Percentiles rank a stretch among this genome's conserved stretches.
phyloP scores from a whole-genome alignment of 257 asterid species.

The Phtheirospermum japonicum region DNA sequence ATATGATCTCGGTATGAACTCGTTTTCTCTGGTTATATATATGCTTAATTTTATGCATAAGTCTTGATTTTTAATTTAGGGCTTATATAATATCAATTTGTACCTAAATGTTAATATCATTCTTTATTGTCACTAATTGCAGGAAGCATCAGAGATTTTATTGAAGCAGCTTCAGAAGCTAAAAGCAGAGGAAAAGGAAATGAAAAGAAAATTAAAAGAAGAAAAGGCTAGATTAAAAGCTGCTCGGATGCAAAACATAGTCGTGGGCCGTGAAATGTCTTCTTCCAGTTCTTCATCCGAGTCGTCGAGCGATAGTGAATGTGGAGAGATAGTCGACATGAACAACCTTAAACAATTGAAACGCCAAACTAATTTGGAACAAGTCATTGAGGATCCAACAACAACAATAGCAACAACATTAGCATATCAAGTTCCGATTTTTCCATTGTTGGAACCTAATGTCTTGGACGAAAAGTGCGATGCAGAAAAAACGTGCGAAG shows the following conservation, averaged over 20 bases:
- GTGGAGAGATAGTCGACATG: conserved; percentile 46
- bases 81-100: too few relatives aligned
- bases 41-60: neutral
- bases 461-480: neutral
- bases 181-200: conserved; percentile 44
- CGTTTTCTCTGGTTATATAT: neutral
- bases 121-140: neutral
- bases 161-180: conserved; percentile 52
- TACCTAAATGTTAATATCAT: too few relatives aligned
- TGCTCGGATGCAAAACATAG: conserved; percentile 22
- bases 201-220: conserved; percentile 43
- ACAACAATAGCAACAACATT: neutral
- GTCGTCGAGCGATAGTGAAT: conserved; percentile 66
- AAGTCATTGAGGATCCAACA: conserved; percentile 27
- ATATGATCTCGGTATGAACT: conserved; percentile 53
- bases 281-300: conserved; percentile 48
- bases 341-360: conserved; percentile 25
- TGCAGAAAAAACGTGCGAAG: conserved; percentile 8
- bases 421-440: conserved; percentile 13
- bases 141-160: conserved; percentile 63
- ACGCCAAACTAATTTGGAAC: conserved; percentile 14
- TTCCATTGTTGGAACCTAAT: neutral
- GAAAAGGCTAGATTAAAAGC: conserved; percentile 42
- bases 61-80: neutral
- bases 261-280: conserved; percentile 29